phyloP scores from a whole-genome alignment of 78 protist genomes.

The Dictyostelium discoideum region dicty_2.7 NC_007090.3:2853501-2854000 shows the following conservation, averaged over 20 bases:
- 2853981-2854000: conserved; percentile 23
- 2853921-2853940: conserved; percentile 84
- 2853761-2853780: conserved; percentile 87
- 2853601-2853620: conserved; percentile 9
- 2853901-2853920: conserved; percentile 76
- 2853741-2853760: conserved; percentile 87
- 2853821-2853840: background rate
- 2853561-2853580: background rate
- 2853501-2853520: conserved; percentile 54
- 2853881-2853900: conserved; percentile 84
- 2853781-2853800: background rate
- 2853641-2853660: conserved; percentile 80
- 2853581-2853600: background rate
- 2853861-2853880: conserved; percentile 78
- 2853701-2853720: conserved; percentile 83
- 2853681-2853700: conserved; percentile 42
- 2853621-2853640: conserved; percentile 69
- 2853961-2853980: conserved; percentile 43
- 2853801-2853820: too few relatives aligned
- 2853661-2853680: conserved; percentile 86
- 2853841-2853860: background rate
- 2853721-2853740: conserved; percentile 89
- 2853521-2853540: background rate
- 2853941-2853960: conserved; percentile 83
- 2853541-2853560: too few relatives aligned